phyloP scores from a whole-genome alignment of 176 grass and related monocot genomes.

The Juncus effusus region DNA sequence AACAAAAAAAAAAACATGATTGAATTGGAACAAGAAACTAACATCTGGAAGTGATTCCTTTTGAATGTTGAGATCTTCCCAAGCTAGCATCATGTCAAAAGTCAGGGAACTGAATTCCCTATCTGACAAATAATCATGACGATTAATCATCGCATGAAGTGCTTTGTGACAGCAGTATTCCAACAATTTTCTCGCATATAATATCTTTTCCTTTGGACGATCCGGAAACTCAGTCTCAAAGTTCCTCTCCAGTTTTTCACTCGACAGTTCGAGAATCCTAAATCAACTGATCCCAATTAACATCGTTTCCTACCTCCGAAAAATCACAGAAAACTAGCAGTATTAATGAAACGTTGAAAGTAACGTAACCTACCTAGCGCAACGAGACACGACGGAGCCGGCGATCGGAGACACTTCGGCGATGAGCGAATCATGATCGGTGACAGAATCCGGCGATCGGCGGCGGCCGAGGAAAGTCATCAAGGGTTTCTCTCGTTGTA shows the following conservation, averaged over 20 bases:
- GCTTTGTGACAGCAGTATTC: slow-evolving; percentile 77
- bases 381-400: slow-evolving; percentile 66
- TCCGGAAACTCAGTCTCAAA: slow-evolving; percentile 55
- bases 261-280: slow-evolving; percentile 68
- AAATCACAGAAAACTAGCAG: slow-evolving; percentile 8
- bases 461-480: slow-evolving; percentile 17
- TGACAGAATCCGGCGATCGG: slow-evolving; percentile 15
- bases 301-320: slow-evolving; percentile 19
- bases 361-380: slow-evolving; percentile 41
- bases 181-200: slow-evolving; percentile 59
- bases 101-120: slow-evolving; percentile 62
- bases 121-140: slow-evolving; percentile 64
- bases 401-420: slow-evolving; percentile 62
- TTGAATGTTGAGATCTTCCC: slow-evolving; percentile 48
- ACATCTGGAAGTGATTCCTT: slow-evolving; percentile 51
- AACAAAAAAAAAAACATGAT: slow-evolving; percentile 11
- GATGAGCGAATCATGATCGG: slow-evolving; percentile 25
- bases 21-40: slow-evolving; percentile 29
- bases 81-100: slow-evolving; percentile 95
- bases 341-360: not conserved
- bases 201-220: slow-evolving; percentile 25
- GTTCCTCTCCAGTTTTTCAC: slow-evolving; percentile 47
- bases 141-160: slow-evolving; percentile 60
- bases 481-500: slow-evolving; percentile 9
- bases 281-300: slow-evolving; percentile 24